Evolutionary conservation across 2,329 filamentous ascomycete species (phyloP).

Genomic region (Cladorrhinum sp.): DNA sequence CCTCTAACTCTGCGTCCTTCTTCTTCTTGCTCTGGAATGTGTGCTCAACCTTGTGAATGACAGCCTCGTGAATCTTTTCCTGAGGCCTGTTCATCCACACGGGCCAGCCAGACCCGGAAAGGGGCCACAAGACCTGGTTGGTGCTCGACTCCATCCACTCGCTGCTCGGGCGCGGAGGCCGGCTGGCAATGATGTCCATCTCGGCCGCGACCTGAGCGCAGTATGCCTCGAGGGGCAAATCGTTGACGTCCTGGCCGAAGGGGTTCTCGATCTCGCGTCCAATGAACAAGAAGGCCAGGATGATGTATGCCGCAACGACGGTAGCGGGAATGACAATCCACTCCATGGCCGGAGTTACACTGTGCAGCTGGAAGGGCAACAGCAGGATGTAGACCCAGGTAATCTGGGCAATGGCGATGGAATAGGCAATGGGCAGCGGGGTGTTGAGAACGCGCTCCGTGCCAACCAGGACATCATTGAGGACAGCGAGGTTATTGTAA

Average conservation of each 20-base stretch:
- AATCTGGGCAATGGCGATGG: conserved; percentile 73
- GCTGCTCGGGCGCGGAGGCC: conserved; percentile 46
- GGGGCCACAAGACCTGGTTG: conserved; percentile 41
- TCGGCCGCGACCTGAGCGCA: conserved; percentile 63
- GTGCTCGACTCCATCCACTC: conserved; percentile 45
- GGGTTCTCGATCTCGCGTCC: conserved; percentile 69
- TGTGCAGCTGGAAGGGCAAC: conserved; percentile 68
- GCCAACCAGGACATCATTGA: conserved; percentile 65
- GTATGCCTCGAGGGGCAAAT: conserved; percentile 62
- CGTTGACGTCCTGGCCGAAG: conserved; percentile 67
- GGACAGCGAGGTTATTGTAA: conserved; percentile 46
- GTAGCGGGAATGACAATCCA: conserved; percentile 71
- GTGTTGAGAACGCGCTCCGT: conserved; percentile 72
- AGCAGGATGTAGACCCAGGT: conserved; percentile 72
- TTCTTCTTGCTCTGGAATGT: conserved; percentile 31
- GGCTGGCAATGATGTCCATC: conserved; percentile 60
- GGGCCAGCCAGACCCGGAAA: conserved; percentile 44
- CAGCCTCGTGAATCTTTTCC: conserved; percentile 44
- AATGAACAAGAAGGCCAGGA: conserved; percentile 65
- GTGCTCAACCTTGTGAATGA: conserved; percentile 36
- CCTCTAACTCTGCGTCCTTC: conserved; percentile 19
- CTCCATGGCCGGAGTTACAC: conserved; percentile 38
- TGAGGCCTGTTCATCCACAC: conserved; percentile 48
- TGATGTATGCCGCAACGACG: conserved; percentile 66
- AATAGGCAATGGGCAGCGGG: conserved; percentile 69